Evolutionary conservation across 257 asterid species (phyloP), one percentile per base, ranked within the genome.

Genomic region (Paraleonurus japonicus): DNA sequence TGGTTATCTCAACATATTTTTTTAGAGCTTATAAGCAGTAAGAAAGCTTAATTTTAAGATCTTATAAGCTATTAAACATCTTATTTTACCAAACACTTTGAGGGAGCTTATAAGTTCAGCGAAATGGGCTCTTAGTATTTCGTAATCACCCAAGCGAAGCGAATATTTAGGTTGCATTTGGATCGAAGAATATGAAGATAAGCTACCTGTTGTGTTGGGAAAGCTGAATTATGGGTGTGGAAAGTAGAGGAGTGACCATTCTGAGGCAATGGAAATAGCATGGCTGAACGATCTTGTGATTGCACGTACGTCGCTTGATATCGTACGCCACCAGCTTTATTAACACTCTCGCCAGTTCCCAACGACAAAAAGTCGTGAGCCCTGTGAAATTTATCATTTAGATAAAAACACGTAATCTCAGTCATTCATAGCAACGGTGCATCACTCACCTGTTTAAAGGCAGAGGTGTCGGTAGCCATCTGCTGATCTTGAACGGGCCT

Each of bases 401-500:
- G 68, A 74, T 39, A 54, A 28, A 30, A 23, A 20, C 11, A 27
- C 7, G 15, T 39, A 10, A 39, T 39, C 47, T 39, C 47, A 9
- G 3, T 37, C 5, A 13, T 3, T 41, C 50, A 41, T 41, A 41
- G 17, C 47, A 39, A 39, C 3, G 50, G 17, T 7, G 16, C 10
- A 13, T 26, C 39, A 57, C 79, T 67, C 13, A 85, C 96, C 92
- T 76, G 87, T 39, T 75, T 61, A 12, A 63, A 19, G 45, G 69
- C 84, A 54, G 85, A 75, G 66, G 82, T 33, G 60, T 72, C 71
- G 57, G 84, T 76, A 69, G 70, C 85, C 73, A 70, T 81, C 75
- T 80, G 91, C 80, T 80, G 84, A 72, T 86, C 87, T 81, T 84
- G 85, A 48, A 77, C 74, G 15, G 84, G 89, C 76, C 81, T 83